A percentile compares a stretch with the other conserved stretches of the same genome.
These are phyloP conservation scores for Pestalotiopsis sp. DNA, from an alignment of 2,329 filamentous ascomycete genomes.

Conservation along the genomic window DNA sequence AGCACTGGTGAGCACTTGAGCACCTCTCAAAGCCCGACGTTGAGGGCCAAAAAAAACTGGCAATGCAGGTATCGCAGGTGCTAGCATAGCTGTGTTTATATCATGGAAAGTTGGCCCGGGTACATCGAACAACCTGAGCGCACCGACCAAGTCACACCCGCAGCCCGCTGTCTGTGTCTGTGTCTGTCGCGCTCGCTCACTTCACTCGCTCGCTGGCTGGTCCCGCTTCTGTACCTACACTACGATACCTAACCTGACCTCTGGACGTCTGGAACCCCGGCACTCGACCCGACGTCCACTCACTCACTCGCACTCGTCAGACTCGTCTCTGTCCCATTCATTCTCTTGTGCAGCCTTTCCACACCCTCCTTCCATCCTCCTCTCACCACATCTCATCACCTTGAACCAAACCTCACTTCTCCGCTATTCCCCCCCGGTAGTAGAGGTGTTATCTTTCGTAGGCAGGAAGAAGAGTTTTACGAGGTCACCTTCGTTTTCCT, in stretches of 20 bases:
- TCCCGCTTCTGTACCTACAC: neutral
- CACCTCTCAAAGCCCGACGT: neutral
- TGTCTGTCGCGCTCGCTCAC: neutral
- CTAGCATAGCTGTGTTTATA: too few species aligned
- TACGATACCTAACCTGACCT: neutral
- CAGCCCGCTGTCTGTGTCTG: neutral
- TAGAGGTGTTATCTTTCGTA: slow-evolving; percentile 13
- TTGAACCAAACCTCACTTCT: slow-evolving; percentile 3
- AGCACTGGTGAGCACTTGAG: neutral
- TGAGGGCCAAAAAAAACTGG: neutral
- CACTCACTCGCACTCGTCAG: neutral
- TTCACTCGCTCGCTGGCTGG: slow-evolving; percentile 3
- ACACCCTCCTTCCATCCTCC: neutral
- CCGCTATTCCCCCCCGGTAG: slow-evolving; percentile 9
- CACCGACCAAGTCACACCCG: neutral
- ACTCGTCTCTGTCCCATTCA: slow-evolving; percentile 3
- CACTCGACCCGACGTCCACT: neutral
- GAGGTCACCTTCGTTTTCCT: slow-evolving; percentile 18
- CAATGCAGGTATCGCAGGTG: neutral
- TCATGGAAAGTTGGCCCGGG: neutral
- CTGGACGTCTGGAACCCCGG: neutral
- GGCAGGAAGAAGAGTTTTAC: slow-evolving; percentile 19
- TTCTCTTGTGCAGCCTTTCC: slow-evolving; percentile 2
- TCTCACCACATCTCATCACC: slow-evolving; percentile 14
- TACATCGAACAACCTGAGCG: neutral